phyloP scores from a whole-genome alignment of 2,329 filamentous ascomycete genomes.

The Podosphaera fusca region DNA sequence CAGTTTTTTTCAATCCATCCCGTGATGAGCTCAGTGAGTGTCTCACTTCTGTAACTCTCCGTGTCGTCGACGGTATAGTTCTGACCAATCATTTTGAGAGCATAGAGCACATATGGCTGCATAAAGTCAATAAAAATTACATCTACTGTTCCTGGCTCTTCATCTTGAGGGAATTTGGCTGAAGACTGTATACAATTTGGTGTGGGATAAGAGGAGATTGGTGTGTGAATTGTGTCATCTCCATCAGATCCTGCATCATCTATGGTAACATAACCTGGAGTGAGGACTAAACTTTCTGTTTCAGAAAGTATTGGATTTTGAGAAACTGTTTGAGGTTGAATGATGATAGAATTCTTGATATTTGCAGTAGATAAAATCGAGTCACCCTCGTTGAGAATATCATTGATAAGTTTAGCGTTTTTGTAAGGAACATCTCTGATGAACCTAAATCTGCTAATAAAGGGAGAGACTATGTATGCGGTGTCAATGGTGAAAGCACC shows the following conservation, averaged over 20 bases:
- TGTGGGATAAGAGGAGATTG: conserved; percentile 49
- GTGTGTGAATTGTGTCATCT: conserved; percentile 68
- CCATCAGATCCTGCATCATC: conserved; percentile 69
- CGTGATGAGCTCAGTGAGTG: conserved; percentile 30
- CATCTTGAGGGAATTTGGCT: conserved; percentile 32
- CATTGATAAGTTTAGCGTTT: conserved; percentile 46
- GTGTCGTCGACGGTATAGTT: conserved; percentile 27
- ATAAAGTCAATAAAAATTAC: conserved; percentile 85
- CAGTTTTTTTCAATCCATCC: conserved; percentile 37
- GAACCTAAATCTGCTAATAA: conserved; percentile 54
- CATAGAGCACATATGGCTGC: conserved; percentile 55
- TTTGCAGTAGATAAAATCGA: conserved; percentile 19
- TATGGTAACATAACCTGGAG: conserved; percentile 66
- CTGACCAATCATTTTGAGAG: conserved; percentile 37
- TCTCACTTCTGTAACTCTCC: conserved; percentile 26
- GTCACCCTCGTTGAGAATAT: conserved; percentile 30
- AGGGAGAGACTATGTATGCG: conserved; percentile 70
- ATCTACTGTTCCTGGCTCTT: conserved; percentile 51
- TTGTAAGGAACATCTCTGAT: conserved; percentile 62
- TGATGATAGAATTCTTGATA: conserved; percentile 12
- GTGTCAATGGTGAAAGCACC: conserved; percentile 76
- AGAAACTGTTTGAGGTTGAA: not conserved
- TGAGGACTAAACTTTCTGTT: conserved; percentile 18
- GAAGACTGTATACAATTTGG: conserved; percentile 65
- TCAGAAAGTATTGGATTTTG: conserved; percentile 16